Base-by-base conservation (phyloP, 2,329 filamentous ascomycete genomes). In the Leptographium flavum region DNA sequence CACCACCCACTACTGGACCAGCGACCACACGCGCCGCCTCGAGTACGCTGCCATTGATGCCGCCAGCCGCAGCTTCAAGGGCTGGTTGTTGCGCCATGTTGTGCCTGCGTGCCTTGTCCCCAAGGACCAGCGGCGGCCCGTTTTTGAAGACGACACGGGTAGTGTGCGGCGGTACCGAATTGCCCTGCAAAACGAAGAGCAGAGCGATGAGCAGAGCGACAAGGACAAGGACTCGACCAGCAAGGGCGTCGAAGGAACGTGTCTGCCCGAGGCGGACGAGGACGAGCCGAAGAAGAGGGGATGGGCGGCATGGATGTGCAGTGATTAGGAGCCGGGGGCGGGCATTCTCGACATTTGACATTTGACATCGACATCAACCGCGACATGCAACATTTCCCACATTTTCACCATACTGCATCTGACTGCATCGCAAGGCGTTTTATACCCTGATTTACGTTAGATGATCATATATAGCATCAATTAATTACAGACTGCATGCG, bases 21-120 rank as follows among this genome's bases (percentile, higher is more conserved):
- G 74, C 54, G 74, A 80, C 55, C 67, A 66, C 44, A 80, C 76
- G 0, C 68, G 77, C 4, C 66, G 75, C 11, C 65, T 79, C 4
- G 77, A 81, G 61, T 81, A 81, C 53, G 77, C 76, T 0, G 77
- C 77, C 45, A 81, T 81, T 35, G 77, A 81, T 42, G 75, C 76
- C 0, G 75, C 76, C 2, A 71, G 68, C 31, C 66, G 67, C 2
- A 77, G 77, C 5, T 64, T 81, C 27, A 70, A 70, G 51, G 77
- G 76, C 13, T 81, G 77, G 71, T 54, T 79, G 30, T 64, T 71
- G 56, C 66, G 69, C 37, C 66, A 73, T 52, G 57, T 80, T 8
- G 64, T 81, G 4, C 77, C 77, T 0, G 73, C 77, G 49, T 81
- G 76, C 58, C 71, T 81, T 46, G 60, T 75, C 2, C 70, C 75